phyloP scores from a whole-genome alignment of 768 basidiomycete species.

The Lactifluus rugatus region DNA sequence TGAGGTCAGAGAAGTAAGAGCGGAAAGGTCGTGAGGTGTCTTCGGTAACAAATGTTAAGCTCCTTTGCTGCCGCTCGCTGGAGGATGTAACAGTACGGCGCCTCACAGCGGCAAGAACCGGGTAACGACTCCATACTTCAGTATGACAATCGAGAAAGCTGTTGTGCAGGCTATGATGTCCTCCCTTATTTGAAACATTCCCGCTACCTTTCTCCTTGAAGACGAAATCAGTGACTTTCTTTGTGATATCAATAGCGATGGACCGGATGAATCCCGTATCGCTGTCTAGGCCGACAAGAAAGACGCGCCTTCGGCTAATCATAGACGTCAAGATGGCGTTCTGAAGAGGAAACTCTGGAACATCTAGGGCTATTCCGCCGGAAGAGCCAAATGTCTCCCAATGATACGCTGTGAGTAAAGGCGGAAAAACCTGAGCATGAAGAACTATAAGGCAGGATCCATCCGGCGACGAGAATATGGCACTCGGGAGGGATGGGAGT shows the following conservation, averaged over 20 bases:
- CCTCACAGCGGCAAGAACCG: conserved; percentile 10
- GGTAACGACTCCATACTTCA: conserved; percentile 10
- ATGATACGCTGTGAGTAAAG: conserved; percentile 36
- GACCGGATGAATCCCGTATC: conserved; percentile 31
- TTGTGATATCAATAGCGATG: conserved; percentile 41
- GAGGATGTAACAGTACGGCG: conserved; percentile 4
- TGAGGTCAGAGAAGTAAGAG: conserved; percentile 37
- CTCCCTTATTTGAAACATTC: conserved; percentile 11
- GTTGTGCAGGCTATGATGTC: conserved; percentile 33
- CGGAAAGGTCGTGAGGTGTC: conserved; percentile 29
- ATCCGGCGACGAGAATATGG: conserved; percentile 41
- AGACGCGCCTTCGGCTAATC: conserved; percentile 31
- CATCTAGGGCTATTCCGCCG: conserved; percentile 32
- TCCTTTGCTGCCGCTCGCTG: conserved; percentile 26
- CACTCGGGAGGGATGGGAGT: conserved; percentile 28
- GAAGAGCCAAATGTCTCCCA: conserved; percentile 48
- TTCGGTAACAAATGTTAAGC: conserved; percentile 38
- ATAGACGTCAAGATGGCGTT: conserved; percentile 37
- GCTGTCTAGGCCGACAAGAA: conserved; percentile 35
- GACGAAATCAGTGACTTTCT: conserved; percentile 45
- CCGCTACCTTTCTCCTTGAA: conserved; percentile 37
- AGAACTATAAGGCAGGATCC: conserved; percentile 41
- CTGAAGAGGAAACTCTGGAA: conserved; percentile 23
- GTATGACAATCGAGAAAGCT: conserved; percentile 11
- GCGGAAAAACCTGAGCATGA: conserved; percentile 13